phyloP scores from a whole-genome alignment of 805 yeast genomes.

The Ogataea wickerhamii region DNA sequence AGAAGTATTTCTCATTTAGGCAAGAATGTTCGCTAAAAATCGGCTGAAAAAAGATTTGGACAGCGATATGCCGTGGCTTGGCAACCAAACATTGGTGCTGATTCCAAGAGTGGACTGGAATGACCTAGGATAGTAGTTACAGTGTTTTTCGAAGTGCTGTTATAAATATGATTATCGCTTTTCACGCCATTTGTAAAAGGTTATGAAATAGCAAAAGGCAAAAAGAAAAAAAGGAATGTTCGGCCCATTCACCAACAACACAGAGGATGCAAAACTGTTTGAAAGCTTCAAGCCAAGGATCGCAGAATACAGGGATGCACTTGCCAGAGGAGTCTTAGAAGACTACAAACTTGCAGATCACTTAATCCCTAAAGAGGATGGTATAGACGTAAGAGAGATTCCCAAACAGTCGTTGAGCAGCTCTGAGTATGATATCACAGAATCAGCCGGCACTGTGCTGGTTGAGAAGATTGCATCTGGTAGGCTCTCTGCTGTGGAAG shows the following conservation, averaged over 20 bases:
- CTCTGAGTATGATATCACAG: conserved; percentile 43
- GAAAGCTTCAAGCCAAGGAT: conserved; percentile 34
- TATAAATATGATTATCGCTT: too few species aligned
- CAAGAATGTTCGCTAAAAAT: too few species aligned
- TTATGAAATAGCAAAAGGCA: too few species aligned
- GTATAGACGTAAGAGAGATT: conserved; percentile 26
- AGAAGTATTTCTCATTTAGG: too few species aligned
- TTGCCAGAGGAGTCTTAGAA: conserved; percentile 26
- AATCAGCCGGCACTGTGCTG: conserved; percentile 33
- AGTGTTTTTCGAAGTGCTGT: too few species aligned
- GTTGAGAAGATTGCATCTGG: conserved; percentile 36
- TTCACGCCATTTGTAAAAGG: too few species aligned
- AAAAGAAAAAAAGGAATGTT: background rate
- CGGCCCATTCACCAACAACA: conserved; percentile 15
- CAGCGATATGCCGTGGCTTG: too few species aligned
- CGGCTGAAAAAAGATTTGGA: too few species aligned
- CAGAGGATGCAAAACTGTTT: conserved; percentile 22
- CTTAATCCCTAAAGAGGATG: conserved; percentile 15
- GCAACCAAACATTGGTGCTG: too few species aligned
- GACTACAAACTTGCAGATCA: conserved; percentile 24
- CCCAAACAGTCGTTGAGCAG: conserved; percentile 32
- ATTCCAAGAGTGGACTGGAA: too few species aligned
- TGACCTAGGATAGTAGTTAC: too few species aligned
- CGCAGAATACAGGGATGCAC: conserved; percentile 28
- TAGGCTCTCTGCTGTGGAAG: conserved; percentile 38